These are phyloP conservation scores for Aspergillus jensenii DNA, from an alignment of 2,329 filamentous ascomycete genomes.

Conservation along the genomic window DNA sequence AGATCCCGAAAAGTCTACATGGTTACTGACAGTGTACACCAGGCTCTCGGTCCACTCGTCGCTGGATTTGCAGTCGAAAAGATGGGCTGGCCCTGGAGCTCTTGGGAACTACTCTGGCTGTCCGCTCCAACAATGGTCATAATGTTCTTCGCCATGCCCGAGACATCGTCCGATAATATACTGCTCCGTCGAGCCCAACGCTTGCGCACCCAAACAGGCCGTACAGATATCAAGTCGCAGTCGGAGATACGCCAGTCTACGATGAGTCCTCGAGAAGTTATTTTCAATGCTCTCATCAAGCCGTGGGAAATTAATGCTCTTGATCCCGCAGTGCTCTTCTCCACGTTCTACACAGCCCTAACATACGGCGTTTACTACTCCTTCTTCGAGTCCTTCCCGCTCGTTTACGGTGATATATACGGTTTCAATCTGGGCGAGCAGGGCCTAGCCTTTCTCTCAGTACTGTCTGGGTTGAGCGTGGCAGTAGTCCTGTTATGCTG, in stretches of 20 bases:
- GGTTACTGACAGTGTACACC: slow-evolving; percentile 18
- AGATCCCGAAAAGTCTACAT: too few species aligned
- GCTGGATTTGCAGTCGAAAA: slow-evolving; percentile 59
- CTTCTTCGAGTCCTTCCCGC: slow-evolving; percentile 67
- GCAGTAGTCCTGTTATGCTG: slow-evolving; percentile 45
- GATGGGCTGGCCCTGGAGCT: slow-evolving; percentile 20
- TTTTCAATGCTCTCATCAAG: slow-evolving; percentile 56
- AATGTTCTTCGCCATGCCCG: slow-evolving; percentile 60
- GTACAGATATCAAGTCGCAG: slow-evolving; percentile 53
- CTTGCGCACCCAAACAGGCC: slow-evolving; percentile 59
- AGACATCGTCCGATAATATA: slow-evolving; percentile 61
- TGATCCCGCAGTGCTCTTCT: slow-evolving; percentile 62
- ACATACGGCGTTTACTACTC: slow-evolving; percentile 52
- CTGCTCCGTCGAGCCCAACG: slow-evolving; percentile 61
- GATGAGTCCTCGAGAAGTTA: neutral
- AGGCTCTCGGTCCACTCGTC: slow-evolving; percentile 61
- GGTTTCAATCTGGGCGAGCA: slow-evolving; percentile 58
- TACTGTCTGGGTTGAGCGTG: slow-evolving; percentile 56
- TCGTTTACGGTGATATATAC: slow-evolving; percentile 61
- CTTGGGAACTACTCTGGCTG: slow-evolving; percentile 21
- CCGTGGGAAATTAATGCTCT: slow-evolving; percentile 61
- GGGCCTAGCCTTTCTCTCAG: slow-evolving; percentile 60
- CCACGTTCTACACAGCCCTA: slow-evolving; percentile 61
- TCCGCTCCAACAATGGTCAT: slow-evolving; percentile 54
- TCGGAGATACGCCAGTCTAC: slow-evolving; percentile 51